Evolutionary conservation across 257 asterid genomes (phyloP).

Genomic region (Knoxia roxburghii): DNA sequence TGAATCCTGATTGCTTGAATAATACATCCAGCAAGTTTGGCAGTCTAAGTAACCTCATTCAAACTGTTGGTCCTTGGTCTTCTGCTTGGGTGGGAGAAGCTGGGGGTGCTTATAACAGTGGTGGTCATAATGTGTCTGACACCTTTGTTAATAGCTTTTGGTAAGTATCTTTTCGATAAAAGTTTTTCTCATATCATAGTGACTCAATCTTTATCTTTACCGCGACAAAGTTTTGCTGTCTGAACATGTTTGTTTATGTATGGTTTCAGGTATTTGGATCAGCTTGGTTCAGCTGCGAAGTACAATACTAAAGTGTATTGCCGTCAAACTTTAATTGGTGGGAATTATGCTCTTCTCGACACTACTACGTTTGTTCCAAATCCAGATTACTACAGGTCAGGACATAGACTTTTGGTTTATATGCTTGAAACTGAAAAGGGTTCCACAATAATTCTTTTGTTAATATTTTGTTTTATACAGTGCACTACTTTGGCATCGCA

Average conservation of each 20-base stretch:
- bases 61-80: slow-evolving; percentile 71
- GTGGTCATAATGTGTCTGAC: slow-evolving; percentile 62
- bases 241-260: neutral
- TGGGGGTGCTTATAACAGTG: slow-evolving; percentile 85
- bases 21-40: slow-evolving; percentile 39
- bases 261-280: slow-evolving; percentile 80
- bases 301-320: slow-evolving; percentile 70
- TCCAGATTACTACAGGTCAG: slow-evolving; percentile 93
- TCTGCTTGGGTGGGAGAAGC: slow-evolving; percentile 94
- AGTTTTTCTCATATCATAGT: neutral
- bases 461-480: slow-evolving; percentile 33
- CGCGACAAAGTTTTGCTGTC: neutral
- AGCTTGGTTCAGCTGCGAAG: slow-evolving; percentile 95
- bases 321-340: slow-evolving; percentile 89
- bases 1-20: slow-evolving; percentile 58
- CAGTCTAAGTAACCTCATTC: slow-evolving; percentile 47
- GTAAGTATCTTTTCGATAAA: slow-evolving; percentile 27
- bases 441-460: neutral
- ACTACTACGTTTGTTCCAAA: slow-evolving; percentile 58
- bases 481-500: slow-evolving; percentile 87
- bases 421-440: neutral
- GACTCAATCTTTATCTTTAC: neutral
- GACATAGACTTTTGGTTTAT: neutral
- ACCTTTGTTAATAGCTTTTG: slow-evolving; percentile 83
- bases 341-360: slow-evolving; percentile 82